Evolutionary conservation across 2,329 filamentous ascomycete species (phyloP), one percentile per base, ranked within the genome.

Genomic region (Thelonectria olida): DNA sequence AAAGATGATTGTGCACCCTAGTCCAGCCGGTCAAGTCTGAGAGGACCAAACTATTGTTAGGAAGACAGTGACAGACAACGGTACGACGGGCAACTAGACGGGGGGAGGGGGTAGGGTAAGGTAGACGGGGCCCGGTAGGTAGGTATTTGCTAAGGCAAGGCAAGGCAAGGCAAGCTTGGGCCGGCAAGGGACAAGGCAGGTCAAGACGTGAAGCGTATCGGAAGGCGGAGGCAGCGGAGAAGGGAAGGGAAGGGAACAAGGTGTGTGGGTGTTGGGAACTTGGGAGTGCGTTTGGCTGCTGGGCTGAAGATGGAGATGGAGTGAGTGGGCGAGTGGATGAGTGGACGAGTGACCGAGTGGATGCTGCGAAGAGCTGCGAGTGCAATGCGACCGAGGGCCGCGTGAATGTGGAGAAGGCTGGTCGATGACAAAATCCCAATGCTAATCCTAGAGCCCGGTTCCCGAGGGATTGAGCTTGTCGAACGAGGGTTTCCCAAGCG

Each of bases 331-430:
- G 9, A 54, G 19, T 48, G 50, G 49, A 23, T 28, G 57, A 48
- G 44, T 60, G 44, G 57, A 23, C 42, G 44, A 58, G 55, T 52
- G 42, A 38, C 42, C 36, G 42, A 34, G 47, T 58, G 54, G 54
- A 51, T 58, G 54, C 54, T 58, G 47, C n/a, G 41, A 38, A 42
- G 57, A 41, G 51, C 45, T 58, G 65, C 54, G 55, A 69, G 67
- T 68, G 63, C 61, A 67, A 69, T 69, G 67, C 67, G 65, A 70
- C 65, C 50, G 67, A 68, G 61, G 67, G 63, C 51, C 45, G 67
- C 59, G 65, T 65, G 67, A 62, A 67, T 70, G 67, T 69, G 67
- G 67, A 68, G 67, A 69, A 69, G 38, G 68, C 57, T 54, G 57
- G 51, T 60, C 51, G 50, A 60, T 54, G 51, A 60, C 57, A 60